A percentile compares a stretch with the other conserved stretches of the same genome.
Evolutionary conservation across 176 grass and related monocot species (phyloP).

Genomic region (Triticum monococcum): DNA sequence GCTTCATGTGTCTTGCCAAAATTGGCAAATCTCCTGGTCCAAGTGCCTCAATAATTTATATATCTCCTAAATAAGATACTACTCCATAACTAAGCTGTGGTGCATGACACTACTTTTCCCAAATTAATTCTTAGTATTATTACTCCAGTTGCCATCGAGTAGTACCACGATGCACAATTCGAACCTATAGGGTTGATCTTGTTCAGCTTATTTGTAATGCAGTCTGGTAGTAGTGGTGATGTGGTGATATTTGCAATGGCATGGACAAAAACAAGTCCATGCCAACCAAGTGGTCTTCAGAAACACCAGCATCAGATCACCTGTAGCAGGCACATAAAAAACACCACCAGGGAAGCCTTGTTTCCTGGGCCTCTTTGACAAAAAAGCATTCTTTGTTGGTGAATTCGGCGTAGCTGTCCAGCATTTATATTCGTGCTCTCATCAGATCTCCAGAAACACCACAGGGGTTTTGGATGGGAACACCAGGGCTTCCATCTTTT

Average conservation of each 20-base stretch:
- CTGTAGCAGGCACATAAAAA: slow-evolving; percentile 4
- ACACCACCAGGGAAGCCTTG: background rate
- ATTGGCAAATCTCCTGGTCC: slow-evolving; percentile 10
- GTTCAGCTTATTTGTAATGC: background rate
- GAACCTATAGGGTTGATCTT: background rate
- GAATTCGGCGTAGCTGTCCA: background rate
- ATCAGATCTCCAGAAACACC: slow-evolving; percentile 10
- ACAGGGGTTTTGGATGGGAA: slow-evolving; percentile 17
- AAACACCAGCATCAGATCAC: background rate
- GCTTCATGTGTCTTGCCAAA: slow-evolving; percentile 16
- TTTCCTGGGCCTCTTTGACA: background rate
- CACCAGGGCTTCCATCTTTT: slow-evolving; percentile 34
- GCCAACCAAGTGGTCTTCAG: background rate
- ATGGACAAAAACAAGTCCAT: background rate
- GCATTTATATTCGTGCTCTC: background rate
- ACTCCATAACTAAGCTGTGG: background rate
- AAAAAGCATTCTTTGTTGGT: background rate
- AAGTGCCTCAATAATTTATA: slow-evolving; percentile 9
- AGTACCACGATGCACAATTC: background rate
- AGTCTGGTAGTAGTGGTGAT: background rate
- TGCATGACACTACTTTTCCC: background rate
- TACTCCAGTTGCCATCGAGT: background rate
- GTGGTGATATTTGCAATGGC: background rate
- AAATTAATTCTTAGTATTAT: background rate
- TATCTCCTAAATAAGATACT: background rate